These are phyloP conservation scores for Lactarius indigo DNA, from an alignment of 768 basidiomycete species.

Conservation along the genomic window DNA sequence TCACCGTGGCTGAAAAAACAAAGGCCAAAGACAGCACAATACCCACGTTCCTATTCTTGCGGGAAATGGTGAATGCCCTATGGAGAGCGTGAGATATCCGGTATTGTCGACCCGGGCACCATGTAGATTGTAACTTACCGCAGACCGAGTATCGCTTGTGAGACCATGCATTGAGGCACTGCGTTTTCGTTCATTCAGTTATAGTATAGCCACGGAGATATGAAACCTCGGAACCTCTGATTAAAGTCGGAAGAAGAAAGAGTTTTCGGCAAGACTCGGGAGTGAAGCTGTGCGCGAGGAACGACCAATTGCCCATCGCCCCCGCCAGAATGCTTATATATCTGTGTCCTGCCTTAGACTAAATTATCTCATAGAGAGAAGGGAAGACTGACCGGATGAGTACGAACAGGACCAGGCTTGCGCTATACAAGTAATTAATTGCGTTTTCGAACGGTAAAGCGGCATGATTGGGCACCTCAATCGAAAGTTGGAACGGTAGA, in stretches of 20 bases:
- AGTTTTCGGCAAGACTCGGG: slow-evolving; percentile 43
- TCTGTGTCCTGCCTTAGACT: slow-evolving; percentile 28
- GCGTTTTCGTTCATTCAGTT: slow-evolving; percentile 5
- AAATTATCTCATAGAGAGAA: background rate
- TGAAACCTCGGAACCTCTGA: slow-evolving; percentile 49
- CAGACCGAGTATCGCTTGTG: slow-evolving; percentile 59
- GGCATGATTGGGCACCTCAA: background rate
- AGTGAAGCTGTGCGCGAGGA: slow-evolving; percentile 51
- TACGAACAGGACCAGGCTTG: slow-evolving; percentile 7
- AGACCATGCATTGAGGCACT: slow-evolving; percentile 65
- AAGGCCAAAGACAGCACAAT: slow-evolving; percentile 40
- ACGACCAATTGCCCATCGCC: slow-evolving; percentile 52
- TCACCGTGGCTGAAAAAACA: slow-evolving; percentile 42
- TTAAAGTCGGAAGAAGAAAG: slow-evolving; percentile 50
- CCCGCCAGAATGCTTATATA: slow-evolving; percentile 44
- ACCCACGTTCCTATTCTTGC: slow-evolving; percentile 42
- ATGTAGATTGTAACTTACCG: slow-evolving; percentile 37
- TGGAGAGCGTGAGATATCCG: background rate
- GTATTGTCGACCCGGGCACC: background rate
- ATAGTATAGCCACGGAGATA: background rate
- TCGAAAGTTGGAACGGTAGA: background rate
- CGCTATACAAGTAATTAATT: background rate
- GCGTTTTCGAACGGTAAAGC: no score
- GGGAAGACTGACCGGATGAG: slow-evolving; percentile 1
- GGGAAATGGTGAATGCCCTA: slow-evolving; percentile 56